Evolutionary conservation across 371 early-diverging fungal genomes (phyloP).

Genomic region (Syncephalastrum sp.): DNA sequence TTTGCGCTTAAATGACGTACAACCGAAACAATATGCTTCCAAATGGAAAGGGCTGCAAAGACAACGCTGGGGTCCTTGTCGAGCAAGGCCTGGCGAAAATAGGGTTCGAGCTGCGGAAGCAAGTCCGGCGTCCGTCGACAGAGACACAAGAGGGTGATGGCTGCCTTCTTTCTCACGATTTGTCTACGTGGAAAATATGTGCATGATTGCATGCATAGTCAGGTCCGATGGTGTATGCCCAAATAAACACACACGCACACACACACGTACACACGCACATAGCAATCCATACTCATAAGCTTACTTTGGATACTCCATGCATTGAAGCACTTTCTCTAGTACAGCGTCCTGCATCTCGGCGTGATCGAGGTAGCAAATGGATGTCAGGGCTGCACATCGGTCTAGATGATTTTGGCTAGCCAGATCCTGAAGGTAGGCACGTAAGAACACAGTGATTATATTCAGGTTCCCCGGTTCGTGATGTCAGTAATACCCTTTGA

Average conservation of each 20-base stretch:
- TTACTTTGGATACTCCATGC: constrained; percentile 40
- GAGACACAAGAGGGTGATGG: constrained; percentile 32
- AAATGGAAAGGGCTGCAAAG: constrained; percentile 39
- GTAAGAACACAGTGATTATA: not conserved
- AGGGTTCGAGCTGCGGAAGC: constrained; percentile 27
- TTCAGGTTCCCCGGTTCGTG: not conserved
- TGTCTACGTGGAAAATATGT: constrained; percentile 28
- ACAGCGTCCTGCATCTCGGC: constrained; percentile 37
- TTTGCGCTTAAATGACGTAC: constrained; percentile 7
- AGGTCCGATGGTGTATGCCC: too few species aligned
- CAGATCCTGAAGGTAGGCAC: constrained; percentile 25
- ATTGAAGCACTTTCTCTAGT: constrained; percentile 25
- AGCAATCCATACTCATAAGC: not conserved
- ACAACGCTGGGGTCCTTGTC: constrained; percentile 50
- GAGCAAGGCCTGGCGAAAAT: constrained; percentile 35
- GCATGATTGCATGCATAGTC: not conserved
- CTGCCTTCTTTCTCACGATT: constrained; percentile 46
- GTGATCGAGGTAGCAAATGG: constrained; percentile 41
- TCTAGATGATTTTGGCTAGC: constrained; percentile 40
- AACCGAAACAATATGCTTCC: constrained; percentile 26
- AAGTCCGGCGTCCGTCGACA: constrained; percentile 23
- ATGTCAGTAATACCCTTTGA: constrained; percentile 31
- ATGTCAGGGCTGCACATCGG: constrained; percentile 40
- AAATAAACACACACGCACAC: too few species aligned
- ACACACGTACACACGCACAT: too few species aligned